Conservation (phyloP, 116 monocot species). For the Phalaenopsis hybrid region DNA sequence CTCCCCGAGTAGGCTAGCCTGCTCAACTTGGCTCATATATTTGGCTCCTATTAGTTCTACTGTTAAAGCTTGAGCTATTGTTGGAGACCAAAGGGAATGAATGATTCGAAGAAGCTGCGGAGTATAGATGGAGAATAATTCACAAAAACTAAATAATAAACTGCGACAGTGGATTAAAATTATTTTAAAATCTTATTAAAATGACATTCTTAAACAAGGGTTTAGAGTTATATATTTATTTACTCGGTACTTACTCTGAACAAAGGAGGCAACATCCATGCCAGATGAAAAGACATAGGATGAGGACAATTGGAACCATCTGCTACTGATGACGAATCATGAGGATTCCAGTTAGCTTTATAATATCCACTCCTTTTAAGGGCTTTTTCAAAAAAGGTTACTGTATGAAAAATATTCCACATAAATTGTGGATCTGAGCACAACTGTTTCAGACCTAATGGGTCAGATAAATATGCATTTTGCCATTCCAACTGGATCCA, state of each 20-base stretch:
- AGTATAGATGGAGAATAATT: conserved; percentile 7
- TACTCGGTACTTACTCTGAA: conserved; percentile 45
- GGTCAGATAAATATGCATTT: conserved; percentile 73
- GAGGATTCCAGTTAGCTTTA: conserved; percentile 36
- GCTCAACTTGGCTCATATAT: conserved; percentile 64
- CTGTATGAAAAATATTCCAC: conserved; percentile 91
- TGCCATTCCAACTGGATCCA: conserved; percentile 96
- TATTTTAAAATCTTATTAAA: background rate
- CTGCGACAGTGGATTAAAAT: background rate
- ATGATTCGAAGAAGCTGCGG: conserved; percentile 74
- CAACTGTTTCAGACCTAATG: conserved; percentile 50
- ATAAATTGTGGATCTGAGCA: conserved; percentile 68
- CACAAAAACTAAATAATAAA: conserved; percentile 7
- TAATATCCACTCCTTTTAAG: conserved; percentile 89
- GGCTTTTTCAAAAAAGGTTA: conserved; percentile 94
- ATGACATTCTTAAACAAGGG: background rate
- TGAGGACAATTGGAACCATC: conserved; percentile 33
- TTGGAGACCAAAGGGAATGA: conserved; percentile 83
- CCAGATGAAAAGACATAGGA: conserved; percentile 84
- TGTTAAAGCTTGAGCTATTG: conserved; percentile 50
- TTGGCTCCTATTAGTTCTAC: conserved; percentile 68
- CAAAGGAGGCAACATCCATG: conserved; percentile 98
- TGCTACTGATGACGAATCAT: conserved; percentile 19
- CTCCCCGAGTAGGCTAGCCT: conserved; percentile 85
- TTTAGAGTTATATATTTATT: background rate